phyloP scores from a whole-genome alignment of 129 eudicot species.

The Mikania micrantha region DNA sequence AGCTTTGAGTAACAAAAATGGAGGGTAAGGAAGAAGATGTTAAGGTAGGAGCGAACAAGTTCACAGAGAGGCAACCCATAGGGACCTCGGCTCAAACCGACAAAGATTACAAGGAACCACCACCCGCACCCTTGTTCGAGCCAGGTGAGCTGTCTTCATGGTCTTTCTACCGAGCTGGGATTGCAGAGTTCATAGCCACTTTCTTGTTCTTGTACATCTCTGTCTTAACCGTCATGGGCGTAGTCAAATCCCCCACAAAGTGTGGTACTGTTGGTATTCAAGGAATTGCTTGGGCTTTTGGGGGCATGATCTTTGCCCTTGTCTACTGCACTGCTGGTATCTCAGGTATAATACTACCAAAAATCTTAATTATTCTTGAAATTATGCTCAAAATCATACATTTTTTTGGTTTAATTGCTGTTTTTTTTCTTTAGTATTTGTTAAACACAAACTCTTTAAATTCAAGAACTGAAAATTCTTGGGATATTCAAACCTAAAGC shows the following conservation, averaged over 20 bases:
- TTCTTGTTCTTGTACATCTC: constrained; percentile 74
- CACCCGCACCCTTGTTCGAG: constrained; percentile 81
- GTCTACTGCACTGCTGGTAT: constrained; percentile 90
- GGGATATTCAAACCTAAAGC: not conserved
- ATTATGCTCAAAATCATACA: not conserved
- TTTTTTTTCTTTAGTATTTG: not conserved
- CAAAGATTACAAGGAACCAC: constrained; percentile 76
- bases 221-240: constrained; percentile 80
- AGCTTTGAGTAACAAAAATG: constrained; percentile 27
- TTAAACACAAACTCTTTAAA: not conserved
- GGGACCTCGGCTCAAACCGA: constrained; percentile 82
- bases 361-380: no score
- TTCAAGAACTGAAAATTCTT: not conserved
- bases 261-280: constrained; percentile 88
- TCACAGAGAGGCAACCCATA: constrained; percentile 56
- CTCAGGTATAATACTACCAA: constrained; percentile 38
- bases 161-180: constrained; percentile 88
- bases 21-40: constrained; percentile 89
- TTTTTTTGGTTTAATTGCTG: not conserved
- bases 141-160: constrained; percentile 72
- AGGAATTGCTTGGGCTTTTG: constrained; percentile 97
- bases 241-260: constrained; percentile 34
- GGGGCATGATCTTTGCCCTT: constrained; percentile 92
- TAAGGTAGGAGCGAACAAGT: constrained; percentile 77
- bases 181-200: constrained; percentile 88